Conservation (phyloP, 2,329 filamentous ascomycete genomes). For the Exophiala dermatitidis region DNA sequence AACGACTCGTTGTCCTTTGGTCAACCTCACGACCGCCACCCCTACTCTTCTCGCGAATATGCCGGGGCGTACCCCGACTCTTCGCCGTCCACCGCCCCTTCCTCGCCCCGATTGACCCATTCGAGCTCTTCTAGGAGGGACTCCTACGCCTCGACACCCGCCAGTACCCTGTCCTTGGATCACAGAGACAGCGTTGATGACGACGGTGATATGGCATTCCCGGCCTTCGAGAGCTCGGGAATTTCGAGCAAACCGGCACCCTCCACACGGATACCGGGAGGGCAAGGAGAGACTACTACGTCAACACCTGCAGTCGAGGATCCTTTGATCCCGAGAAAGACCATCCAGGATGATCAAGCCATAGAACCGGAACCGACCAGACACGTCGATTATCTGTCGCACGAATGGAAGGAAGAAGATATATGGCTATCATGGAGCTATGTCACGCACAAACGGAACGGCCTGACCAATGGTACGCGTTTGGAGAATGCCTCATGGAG, state of each 20-base stretch:
- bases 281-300: constrained; percentile 13
- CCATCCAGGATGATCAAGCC: constrained; percentile 72
- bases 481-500: constrained; percentile 96
- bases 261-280: constrained; percentile 34
- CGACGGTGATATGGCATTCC: constrained; percentile 38
- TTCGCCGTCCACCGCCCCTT: constrained; percentile 33
- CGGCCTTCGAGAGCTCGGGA: constrained; percentile 34
- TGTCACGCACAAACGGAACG: constrained; percentile 69
- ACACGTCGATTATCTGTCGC: constrained; percentile 91
- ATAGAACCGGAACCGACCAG: constrained; percentile 68
- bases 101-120: constrained; percentile 34
- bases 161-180: constrained; percentile 35
- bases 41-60: constrained; percentile 19
- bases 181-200: constrained; percentile 26
- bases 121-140: constrained; percentile 29
- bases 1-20: constrained; percentile 16
- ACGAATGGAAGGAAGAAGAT: constrained; percentile 90
- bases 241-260: constrained; percentile 2
- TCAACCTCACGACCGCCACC: constrained; percentile 10
- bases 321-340: constrained; percentile 50
- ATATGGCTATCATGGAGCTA: constrained; percentile 98
- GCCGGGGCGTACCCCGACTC: constrained; percentile 28
- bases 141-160: constrained; percentile 34
- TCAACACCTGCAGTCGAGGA: constrained; percentile 50
- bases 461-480: constrained; percentile 72